Percentiles rank a stretch among this genome's conserved stretches.
Conservation (phyloP, 371 early-diverging fungal genomes). For the Saksenaea vasiformis region DNA sequence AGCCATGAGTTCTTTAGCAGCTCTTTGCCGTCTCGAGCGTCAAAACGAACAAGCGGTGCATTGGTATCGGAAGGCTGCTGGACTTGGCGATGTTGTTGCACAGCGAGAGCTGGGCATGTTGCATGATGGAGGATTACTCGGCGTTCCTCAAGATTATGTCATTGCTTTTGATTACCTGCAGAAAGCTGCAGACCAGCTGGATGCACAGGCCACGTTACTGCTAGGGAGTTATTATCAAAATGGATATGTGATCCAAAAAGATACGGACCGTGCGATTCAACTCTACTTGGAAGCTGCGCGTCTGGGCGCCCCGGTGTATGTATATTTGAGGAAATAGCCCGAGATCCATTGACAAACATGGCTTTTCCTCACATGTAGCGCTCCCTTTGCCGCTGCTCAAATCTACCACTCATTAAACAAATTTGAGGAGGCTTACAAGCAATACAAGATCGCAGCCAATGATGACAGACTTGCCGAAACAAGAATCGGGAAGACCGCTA, state of each 20-base stretch:
- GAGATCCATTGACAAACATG: conserved; percentile 1
- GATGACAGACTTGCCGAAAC: conserved; percentile 29
- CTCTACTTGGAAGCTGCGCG: conserved; percentile 36
- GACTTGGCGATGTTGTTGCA: conserved; percentile 50
- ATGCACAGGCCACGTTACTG: conserved; percentile 79
- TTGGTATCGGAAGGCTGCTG: conserved; percentile 55
- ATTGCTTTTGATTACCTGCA: conserved; percentile 78
- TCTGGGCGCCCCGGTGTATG: conserved; percentile 43
- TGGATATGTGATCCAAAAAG: conserved; percentile 49
- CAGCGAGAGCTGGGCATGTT: conserved; percentile 84
- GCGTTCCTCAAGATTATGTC: conserved; percentile 64
- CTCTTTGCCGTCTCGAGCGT: conserved; percentile 18
- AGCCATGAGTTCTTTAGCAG: conserved; percentile 47
- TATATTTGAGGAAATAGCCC: conserved; percentile 1
- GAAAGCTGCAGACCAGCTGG: conserved; percentile 76
- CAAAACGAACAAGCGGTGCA: conserved; percentile 34
- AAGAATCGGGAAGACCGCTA: conserved; percentile 29
- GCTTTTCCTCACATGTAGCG: conserved; percentile 22
- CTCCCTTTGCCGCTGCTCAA: conserved; percentile 48
- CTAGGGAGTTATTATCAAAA: conserved; percentile 58
- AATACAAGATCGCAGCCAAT: conserved; percentile 35
- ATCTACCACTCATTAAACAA: conserved; percentile 34
- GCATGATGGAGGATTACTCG: conserved; percentile 71
- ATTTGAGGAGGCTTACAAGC: conserved; percentile 38
- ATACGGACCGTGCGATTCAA: conserved; percentile 62